Evolutionary conservation across 2,329 filamentous ascomycete genomes (phyloP).

Genomic region (Thermothelomyces thermophilus): DNA sequence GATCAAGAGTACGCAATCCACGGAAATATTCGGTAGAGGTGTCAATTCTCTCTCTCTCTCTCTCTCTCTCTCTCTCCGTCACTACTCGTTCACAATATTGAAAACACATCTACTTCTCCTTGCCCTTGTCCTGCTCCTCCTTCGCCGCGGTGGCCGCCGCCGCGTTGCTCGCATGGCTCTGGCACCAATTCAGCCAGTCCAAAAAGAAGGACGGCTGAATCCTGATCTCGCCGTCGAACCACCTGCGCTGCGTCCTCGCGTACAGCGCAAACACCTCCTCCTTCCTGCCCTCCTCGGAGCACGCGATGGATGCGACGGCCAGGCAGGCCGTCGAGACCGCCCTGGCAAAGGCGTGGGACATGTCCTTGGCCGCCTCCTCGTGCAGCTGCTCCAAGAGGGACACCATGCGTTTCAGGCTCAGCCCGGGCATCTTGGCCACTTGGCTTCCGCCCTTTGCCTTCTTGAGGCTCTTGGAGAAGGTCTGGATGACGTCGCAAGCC

Average conservation of each 20-base stretch:
- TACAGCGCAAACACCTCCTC: slow-evolving; percentile 58
- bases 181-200: slow-evolving; percentile 67
- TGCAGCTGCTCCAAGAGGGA: slow-evolving; percentile 62
- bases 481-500: slow-evolving; percentile 63
- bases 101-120: background rate
- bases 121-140: slow-evolving; percentile 3
- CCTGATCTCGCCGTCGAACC: slow-evolving; percentile 52
- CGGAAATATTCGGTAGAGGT: background rate
- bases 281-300: slow-evolving; percentile 47
- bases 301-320: slow-evolving; percentile 57
- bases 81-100: too few relatives aligned
- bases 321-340: slow-evolving; percentile 69
- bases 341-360: slow-evolving; percentile 63
- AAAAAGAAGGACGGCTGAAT: slow-evolving; percentile 61
- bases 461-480: slow-evolving; percentile 62
- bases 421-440: slow-evolving; percentile 36
- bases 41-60: too few relatives aligned
- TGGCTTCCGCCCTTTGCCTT: slow-evolving; percentile 45
- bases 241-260: slow-evolving; percentile 51
- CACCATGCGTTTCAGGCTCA: slow-evolving; percentile 41
- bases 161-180: slow-evolving; percentile 24
- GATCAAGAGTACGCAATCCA: background rate
- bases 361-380: slow-evolving; percentile 54
- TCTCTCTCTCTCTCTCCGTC: too few relatives aligned
- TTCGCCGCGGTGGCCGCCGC: slow-evolving; percentile 4